Evolutionary conservation across 2,329 filamentous ascomycete species (phyloP).

Genomic region (Trichoderma lentiforme): DNA sequence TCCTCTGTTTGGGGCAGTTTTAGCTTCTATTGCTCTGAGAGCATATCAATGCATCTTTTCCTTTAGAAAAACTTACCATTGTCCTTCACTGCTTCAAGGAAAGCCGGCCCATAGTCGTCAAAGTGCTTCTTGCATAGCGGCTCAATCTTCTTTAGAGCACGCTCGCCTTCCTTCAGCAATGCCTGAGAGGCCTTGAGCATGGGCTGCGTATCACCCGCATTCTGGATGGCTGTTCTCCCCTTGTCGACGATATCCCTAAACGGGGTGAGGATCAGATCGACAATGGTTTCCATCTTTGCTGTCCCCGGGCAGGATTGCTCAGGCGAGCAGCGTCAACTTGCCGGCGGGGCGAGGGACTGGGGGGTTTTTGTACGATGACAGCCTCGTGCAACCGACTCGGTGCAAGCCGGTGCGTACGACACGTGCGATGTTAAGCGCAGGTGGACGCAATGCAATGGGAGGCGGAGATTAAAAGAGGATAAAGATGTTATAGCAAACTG

Average conservation of each 20-base stretch:
- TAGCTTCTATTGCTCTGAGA: background rate
- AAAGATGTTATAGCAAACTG: background rate
- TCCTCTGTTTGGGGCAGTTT: slow-evolving; percentile 38
- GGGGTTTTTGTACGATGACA: slow-evolving; percentile 4
- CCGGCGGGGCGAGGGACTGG: slow-evolving; percentile 4
- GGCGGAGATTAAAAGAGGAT: slow-evolving; percentile 17
- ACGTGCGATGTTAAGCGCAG: slow-evolving; percentile 5
- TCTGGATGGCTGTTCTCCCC: slow-evolving; percentile 44
- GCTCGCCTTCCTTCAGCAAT: slow-evolving; percentile 47
- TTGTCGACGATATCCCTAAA: slow-evolving; percentile 54
- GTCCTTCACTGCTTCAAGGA: slow-evolving; percentile 51
- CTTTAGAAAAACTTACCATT: slow-evolving; percentile 43
- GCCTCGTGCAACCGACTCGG: background rate
- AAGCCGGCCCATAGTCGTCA: slow-evolving; percentile 48
- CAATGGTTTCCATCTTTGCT: slow-evolving; percentile 39
- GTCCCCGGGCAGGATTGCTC: background rate
- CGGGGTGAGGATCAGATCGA: slow-evolving; percentile 46
- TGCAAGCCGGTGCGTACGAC: background rate
- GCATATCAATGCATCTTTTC: background rate
- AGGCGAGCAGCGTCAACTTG: background rate
- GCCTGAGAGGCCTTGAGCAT: slow-evolving; percentile 51
- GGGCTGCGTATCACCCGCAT: slow-evolving; percentile 42
- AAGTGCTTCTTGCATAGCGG: slow-evolving; percentile 48
- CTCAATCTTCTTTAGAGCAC: slow-evolving; percentile 49
- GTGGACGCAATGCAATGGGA: background rate